Evolutionary conservation across 768 basidiomycete genomes (phyloP).

Genomic region (Boletus tylopilopsis): DNA sequence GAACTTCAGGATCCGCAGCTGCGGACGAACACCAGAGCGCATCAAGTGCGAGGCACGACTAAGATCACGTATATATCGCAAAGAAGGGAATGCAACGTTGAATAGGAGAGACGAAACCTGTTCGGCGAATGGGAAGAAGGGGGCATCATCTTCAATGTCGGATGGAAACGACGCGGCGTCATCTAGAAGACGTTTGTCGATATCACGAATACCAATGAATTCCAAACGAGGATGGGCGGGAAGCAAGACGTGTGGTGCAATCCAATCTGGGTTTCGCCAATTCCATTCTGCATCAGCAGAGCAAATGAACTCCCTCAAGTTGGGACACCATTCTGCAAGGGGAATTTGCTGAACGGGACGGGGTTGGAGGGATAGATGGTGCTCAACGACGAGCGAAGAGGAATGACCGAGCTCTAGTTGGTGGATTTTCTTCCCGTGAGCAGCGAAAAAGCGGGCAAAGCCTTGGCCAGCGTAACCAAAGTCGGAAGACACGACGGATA

Average conservation of each 20-base stretch:
- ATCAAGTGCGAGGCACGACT: constrained; percentile 55
- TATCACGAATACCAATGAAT: constrained; percentile 70
- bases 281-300: constrained; percentile 79
- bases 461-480: constrained; percentile 66
- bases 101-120: constrained; percentile 61
- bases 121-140: constrained; percentile 62
- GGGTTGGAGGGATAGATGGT: constrained; percentile 51
- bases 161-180: constrained; percentile 35
- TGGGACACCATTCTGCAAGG: constrained; percentile 67
- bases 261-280: constrained; percentile 77
- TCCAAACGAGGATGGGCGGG: constrained; percentile 58
- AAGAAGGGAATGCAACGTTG: constrained; percentile 55
- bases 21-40: constrained; percentile 35
- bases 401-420: constrained; percentile 76
- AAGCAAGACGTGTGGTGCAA: constrained; percentile 69
- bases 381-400: constrained; percentile 61
- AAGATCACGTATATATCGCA: constrained; percentile 63
- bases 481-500: constrained; percentile 68
- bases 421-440: constrained; percentile 56
- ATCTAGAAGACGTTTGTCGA: constrained; percentile 57
- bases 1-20: constrained; percentile 40
- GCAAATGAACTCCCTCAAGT: constrained; percentile 66
- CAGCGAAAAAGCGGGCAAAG: constrained; percentile 61
- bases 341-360: constrained; percentile 38
- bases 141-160: constrained; percentile 38